Base-by-base conservation (phyloP, 768 basidiomycete species). In the Suillus plorans region DNA sequence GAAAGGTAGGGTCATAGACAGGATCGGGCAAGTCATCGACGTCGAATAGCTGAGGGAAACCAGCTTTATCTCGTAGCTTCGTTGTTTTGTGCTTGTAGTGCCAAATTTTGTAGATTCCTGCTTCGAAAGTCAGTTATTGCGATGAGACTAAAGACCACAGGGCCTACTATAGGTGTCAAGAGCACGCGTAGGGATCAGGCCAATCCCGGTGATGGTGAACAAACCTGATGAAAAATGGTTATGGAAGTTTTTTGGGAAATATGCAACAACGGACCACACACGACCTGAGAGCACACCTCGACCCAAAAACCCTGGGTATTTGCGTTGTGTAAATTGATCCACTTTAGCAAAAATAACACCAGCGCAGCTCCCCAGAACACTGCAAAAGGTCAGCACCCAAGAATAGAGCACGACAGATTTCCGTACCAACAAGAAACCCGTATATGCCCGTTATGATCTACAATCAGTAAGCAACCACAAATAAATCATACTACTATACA, bases 291-390 rank as follows among this genome's bases (percentile, higher is more conserved):
- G 53, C 84, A 84, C 52, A 92, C 80, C 76, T 94, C 91, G 18
- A 93, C 84, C 94, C 93, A 95, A 63, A 90, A 88, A 28, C 88
- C 88, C 77, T 94, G 89, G 0, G 80, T 84, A 62, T 89, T 83
- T 10, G 79, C 74, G 69, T 91, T 89, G 69, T 90, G 86, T 4
- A 91, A 76, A 70, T 91, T 86, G 73, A 94, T 93, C 53, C 86
- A 81, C 71, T 84, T 86, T 28, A 76, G 78, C 5, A 92, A 76
- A 75, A 94, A 89, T 60, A 94, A 75, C 16, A 94, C 90, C 66
- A 95, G 88, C 4, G 89, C 93, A 25, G 91, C 85, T 18, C 94
- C 93, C 93, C 92, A 95, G 70, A 95, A 94, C 0, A 89, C 93
- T 85, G 70, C 6, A 22, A 14, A 50, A 44, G 56, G 34, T 44